Conservation (phyloP, 768 basidiomycete species). For the Sarcodon aspratus region DNA sequence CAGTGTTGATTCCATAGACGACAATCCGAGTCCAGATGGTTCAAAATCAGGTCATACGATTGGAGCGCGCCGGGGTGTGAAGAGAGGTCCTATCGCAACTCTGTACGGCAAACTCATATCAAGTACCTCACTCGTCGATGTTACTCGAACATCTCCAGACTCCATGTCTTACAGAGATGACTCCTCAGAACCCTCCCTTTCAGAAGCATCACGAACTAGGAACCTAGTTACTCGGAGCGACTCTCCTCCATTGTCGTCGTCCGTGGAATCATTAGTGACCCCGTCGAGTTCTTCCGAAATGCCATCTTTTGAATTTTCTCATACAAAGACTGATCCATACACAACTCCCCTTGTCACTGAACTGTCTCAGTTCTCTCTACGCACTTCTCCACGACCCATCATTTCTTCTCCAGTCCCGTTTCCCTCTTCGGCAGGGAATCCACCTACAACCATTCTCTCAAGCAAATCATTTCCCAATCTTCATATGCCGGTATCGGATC, state of each 20-base stretch:
- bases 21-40: background rate
- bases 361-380: slow-evolving; percentile 4
- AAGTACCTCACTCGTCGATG: slow-evolving; percentile 1
- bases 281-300: slow-evolving; percentile 43
- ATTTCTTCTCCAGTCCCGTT: slow-evolving; percentile 10
- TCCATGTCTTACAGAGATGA: slow-evolving; percentile 10
- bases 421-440: slow-evolving; percentile 17
- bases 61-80: background rate
- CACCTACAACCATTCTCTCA: slow-evolving; percentile 2
- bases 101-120: background rate
- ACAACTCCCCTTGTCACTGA: background rate
- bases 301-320: slow-evolving; percentile 26
- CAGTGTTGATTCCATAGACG: too few species aligned
- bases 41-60: background rate
- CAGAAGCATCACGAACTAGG: slow-evolving; percentile 21
- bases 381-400: slow-evolving; percentile 3
- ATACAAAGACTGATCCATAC: background rate
- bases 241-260: slow-evolving; percentile 40
- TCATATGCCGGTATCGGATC: slow-evolving; percentile 19
- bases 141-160: background rate
- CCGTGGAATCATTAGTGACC: slow-evolving; percentile 48
- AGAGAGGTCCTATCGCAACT: slow-evolving; percentile 1
- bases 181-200: slow-evolving; percentile 13
- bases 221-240: slow-evolving; percentile 19
- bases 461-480: background rate